Evolutionary conservation across 495 filamentous ascomycete species (phyloP).

Genomic region (Alectoria sarmentosa): DNA sequence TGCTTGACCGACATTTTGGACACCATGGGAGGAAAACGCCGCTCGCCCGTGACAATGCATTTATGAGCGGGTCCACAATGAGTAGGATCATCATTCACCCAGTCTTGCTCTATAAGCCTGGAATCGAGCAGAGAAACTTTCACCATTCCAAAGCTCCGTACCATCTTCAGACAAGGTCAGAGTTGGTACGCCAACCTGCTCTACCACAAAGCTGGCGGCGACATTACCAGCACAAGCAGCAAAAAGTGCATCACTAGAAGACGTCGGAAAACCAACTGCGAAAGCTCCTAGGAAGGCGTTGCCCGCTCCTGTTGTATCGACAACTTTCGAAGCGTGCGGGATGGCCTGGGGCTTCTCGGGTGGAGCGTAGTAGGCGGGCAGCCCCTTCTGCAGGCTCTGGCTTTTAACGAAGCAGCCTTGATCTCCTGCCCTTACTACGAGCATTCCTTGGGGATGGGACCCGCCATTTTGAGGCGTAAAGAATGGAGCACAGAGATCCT

Average conservation of each 20-base stretch:
- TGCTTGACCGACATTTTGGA: too few species aligned
- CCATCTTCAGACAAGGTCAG: constrained; percentile 13
- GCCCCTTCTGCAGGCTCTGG: not conserved
- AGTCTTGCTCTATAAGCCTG: constrained; percentile 39
- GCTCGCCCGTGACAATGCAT: not conserved
- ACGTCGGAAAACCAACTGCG: constrained; percentile 24
- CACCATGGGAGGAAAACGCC: not conserved
- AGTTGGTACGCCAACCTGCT: constrained; percentile 35
- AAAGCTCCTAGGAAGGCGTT: not conserved
- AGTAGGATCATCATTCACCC: constrained; percentile 17
- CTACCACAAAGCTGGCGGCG: constrained; percentile 33
- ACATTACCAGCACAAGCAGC: constrained; percentile 32
- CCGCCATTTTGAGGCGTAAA: not conserved
- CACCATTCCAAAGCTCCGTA: constrained; percentile 30
- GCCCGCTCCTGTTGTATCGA: constrained; percentile 1
- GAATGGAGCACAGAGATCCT: constrained; percentile 2
- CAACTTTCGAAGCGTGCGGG: not conserved
- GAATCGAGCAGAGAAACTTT: constrained; percentile 34
- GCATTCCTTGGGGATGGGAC: not conserved
- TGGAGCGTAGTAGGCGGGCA: constrained; percentile 20
- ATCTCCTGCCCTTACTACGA: constrained; percentile 33
- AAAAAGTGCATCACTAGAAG: constrained; percentile 10
- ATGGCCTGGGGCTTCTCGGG: not conserved
- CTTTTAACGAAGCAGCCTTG: constrained; percentile 28
- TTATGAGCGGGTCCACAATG: not conserved